Evolutionary conservation across 2,329 filamentous ascomycete genomes (phyloP), one percentile per base, ranked within the genome.

Genomic region (Piedraia hortae): DNA sequence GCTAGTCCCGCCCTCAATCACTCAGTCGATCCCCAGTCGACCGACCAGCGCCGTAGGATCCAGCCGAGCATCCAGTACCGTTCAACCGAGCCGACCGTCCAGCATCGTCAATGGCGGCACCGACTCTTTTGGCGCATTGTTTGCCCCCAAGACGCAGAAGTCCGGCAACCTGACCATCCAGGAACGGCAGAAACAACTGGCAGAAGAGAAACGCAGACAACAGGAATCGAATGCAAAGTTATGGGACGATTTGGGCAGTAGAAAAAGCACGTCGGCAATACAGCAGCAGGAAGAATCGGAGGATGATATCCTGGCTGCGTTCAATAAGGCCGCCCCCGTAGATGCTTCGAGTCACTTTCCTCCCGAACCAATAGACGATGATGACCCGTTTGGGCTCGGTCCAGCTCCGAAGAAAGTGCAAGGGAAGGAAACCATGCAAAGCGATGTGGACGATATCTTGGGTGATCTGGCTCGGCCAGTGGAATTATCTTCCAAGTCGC

Each of bases 371-470:
- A 33, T 26, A 14, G 69, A 82, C 20, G 59, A 67, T 34, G 77
- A 89, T 38, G 77, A 90, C 38, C 75, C 78, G 2, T 91, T 93
- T 41, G 82, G 75, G 1, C 50, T 91, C 16, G 67, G 56, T 6
- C 27, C 35, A 18, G 24, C 36, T 19, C 31, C 34, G 5, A 14
- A 10, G 14, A 24, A 30, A 15, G 27, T 27, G 21, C 27, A 16
- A 17, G 34, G 35, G 18, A 31, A 31, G 4, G 36, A 35, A 17
- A 31, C 35, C 14, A 20, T 32, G 12, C 18, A 26, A 7, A 28
- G 35, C 12, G 27, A 33, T 9, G 68, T 77, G 19, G 62, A 63
- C 30, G 59, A 69, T 42, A 62, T 69, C 26, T 46, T 69, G 10
- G 63, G 63, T 4, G 43, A 63, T 20, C 44, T 69, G 4, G 57